Conservation (phyloP, 768 basidiomycete genomes). For the Leccinum sublutescens region DNA sequence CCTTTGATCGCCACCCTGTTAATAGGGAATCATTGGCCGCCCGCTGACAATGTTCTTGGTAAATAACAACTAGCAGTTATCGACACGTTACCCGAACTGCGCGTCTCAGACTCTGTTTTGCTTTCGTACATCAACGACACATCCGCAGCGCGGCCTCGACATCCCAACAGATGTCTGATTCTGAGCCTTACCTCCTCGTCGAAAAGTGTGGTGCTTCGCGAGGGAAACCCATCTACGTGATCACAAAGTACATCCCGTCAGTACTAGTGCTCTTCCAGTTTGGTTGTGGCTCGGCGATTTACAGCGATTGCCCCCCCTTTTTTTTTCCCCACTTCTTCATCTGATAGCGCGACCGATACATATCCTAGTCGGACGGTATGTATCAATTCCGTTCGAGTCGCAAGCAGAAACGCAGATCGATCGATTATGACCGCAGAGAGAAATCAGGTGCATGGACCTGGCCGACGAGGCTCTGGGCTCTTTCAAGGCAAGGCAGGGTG, state of each 20-base stretch:
- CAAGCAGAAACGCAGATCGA: slow-evolving; percentile 9
- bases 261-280: slow-evolving; percentile 19
- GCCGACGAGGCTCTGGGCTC: slow-evolving; percentile 39
- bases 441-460: slow-evolving; percentile 45
- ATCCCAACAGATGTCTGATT: slow-evolving; percentile 22
- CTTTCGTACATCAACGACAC: slow-evolving; percentile 27
- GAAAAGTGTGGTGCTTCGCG: slow-evolving; percentile 42
- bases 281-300: slow-evolving; percentile 12
- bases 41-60: slow-evolving; percentile 28
- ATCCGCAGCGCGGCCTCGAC: slow-evolving; percentile 11
- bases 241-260: slow-evolving; percentile 43
- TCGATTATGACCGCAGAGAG: slow-evolving; percentile 29
- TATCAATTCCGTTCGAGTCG: slow-evolving; percentile 1
- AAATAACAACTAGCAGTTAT: slow-evolving; percentile 26
- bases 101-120: slow-evolving; percentile 16
- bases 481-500: slow-evolving; percentile 40
- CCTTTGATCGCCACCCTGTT: slow-evolving; percentile 23
- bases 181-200: slow-evolving; percentile 38
- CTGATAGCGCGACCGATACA: slow-evolving; percentile 29
- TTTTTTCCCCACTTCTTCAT: neutral
- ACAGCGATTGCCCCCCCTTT: slow-evolving; percentile 7
- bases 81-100: slow-evolving; percentile 28
- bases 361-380: slow-evolving; percentile 36
- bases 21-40: slow-evolving; percentile 26
- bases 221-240: slow-evolving; percentile 43